Conservation (phyloP, 352 stramenopile species). For the Phytopythium boreale region DNA sequence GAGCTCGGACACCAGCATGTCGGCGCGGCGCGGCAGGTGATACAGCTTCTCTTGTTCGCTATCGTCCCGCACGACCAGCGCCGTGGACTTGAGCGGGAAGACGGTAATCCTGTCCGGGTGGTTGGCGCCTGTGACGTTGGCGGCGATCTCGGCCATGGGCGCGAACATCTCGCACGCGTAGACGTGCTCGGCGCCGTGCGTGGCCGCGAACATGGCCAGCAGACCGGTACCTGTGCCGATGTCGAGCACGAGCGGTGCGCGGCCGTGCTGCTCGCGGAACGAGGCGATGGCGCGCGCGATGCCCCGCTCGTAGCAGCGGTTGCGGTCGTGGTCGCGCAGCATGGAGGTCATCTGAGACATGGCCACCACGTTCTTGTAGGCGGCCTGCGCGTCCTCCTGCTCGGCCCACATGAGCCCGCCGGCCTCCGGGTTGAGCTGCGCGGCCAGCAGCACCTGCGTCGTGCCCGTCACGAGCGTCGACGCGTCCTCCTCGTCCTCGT, state of each 20-base stretch:
- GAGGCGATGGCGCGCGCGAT: conserved; percentile 57
- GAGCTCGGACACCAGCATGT: conserved; percentile 93
- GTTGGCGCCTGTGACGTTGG: conserved; percentile 66
- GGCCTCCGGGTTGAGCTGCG: conserved; percentile 69
- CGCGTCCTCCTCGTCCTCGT: conserved; percentile 61
- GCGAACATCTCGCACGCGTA: conserved; percentile 92
- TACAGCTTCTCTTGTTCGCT: conserved; percentile 12
- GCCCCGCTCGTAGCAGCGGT: conserved; percentile 71
- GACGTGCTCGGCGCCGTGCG: conserved; percentile 84
- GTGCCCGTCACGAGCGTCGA: conserved; percentile 50
- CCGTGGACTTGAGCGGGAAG: conserved; percentile 70
- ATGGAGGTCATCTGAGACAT: conserved; percentile 91
- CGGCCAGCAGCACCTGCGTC: conserved; percentile 65
- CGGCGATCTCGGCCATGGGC: conserved; percentile 80
- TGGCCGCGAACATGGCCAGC: conserved; percentile 87
- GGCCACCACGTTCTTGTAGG: conserved; percentile 78
- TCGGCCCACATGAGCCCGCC: conserved; percentile 84
- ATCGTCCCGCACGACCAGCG: conserved; percentile 37
- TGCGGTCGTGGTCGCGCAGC: conserved; percentile 74
- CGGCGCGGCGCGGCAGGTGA: conserved; percentile 63
- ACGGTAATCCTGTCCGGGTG: conserved; percentile 74
- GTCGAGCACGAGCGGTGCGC: conserved; percentile 68
- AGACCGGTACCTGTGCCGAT: conserved; percentile 81
- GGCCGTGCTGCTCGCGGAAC: conserved; percentile 40
- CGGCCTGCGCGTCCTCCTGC: conserved; percentile 47